These are phyloP conservation scores for Sclerotiophoma versabilis DNA, from an alignment of 2,329 filamentous ascomycete genomes.

Conservation along the genomic window DNA sequence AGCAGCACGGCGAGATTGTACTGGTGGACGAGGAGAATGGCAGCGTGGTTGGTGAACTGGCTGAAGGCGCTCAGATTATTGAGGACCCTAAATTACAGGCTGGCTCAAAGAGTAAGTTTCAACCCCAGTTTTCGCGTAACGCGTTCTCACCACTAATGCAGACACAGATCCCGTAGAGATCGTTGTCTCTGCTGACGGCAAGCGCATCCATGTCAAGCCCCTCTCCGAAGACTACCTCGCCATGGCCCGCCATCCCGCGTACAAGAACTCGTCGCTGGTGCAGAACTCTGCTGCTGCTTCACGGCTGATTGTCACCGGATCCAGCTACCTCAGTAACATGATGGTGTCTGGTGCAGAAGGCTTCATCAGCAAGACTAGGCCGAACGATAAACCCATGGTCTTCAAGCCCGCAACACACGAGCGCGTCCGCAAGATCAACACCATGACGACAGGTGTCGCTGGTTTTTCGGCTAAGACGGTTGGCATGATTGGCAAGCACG, in stretches of 20 bases:
- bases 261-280: conserved; percentile 84
- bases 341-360: conserved; percentile 78
- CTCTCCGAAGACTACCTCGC: conserved; percentile 75
- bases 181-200: conserved; percentile 72
- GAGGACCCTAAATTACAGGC: conserved; percentile 78
- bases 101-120: conserved; percentile 83
- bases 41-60: conserved; percentile 90
- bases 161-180: conserved; percentile 78
- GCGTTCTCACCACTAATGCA: conserved; percentile 32
- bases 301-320: conserved; percentile 88
- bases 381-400: conserved; percentile 79
- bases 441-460: conserved; percentile 80
- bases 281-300: conserved; percentile 88
- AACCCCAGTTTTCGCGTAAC: conserved; percentile 8
- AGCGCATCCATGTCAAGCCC: conserved; percentile 72
- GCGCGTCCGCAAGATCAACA: conserved; percentile 86
- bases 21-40: conserved; percentile 96
- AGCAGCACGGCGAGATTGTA: conserved; percentile 75
- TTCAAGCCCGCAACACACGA: conserved; percentile 87
- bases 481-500: conserved; percentile 80
- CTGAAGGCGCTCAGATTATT: conserved; percentile 79
- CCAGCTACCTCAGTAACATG: conserved; percentile 77
- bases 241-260: conserved; percentile 86
- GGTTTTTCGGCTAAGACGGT: conserved; percentile 85
- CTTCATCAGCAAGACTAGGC: conserved; percentile 82